phyloP scores from a whole-genome alignment of 2,329 filamentous ascomycete genomes.

The Scedosporium aurantiacum region DNA sequence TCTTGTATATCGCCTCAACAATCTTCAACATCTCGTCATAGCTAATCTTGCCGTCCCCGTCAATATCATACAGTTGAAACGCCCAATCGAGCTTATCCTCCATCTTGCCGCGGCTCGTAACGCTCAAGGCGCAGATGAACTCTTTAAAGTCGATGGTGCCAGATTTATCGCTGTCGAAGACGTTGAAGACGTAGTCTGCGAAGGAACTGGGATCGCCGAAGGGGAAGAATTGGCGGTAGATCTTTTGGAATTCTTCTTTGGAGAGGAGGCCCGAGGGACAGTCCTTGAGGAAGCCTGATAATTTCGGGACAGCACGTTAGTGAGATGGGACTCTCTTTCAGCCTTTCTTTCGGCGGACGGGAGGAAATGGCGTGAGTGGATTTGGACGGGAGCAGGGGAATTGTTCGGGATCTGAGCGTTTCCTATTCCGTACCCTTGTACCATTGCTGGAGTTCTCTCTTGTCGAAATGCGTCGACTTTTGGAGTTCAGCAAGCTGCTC shows the following conservation, averaged over 20 bases:
- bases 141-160: slow-evolving; percentile 99
- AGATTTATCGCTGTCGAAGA: slow-evolving; percentile 95
- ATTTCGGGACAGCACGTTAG: background rate
- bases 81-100: slow-evolving; percentile 99
- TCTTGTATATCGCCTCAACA: slow-evolving; percentile 99
- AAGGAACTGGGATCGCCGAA: slow-evolving; percentile 96
- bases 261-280: slow-evolving; percentile 94
- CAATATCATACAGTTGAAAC: slow-evolving; percentile 98
- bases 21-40: slow-evolving; percentile 99
- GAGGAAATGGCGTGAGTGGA: too few species aligned
- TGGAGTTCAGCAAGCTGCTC: slow-evolving; percentile 93
- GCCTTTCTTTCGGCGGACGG: background rate
- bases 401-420: too few species aligned
- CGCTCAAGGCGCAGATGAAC: slow-evolving; percentile 95
- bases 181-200: slow-evolving; percentile 98
- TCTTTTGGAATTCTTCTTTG: slow-evolving; percentile 99
- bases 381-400: slow-evolving; percentile 9
- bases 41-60: slow-evolving; percentile 96
- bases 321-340: background rate
- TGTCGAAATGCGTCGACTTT: slow-evolving; percentile 96
- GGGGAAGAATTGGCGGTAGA: slow-evolving; percentile 98
- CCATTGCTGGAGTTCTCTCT: slow-evolving; percentile 99
- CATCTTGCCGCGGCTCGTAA: slow-evolving; percentile 96
- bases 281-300: slow-evolving; percentile 87
- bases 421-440: slow-evolving; percentile 69